A percentile compares a stretch with the other conserved stretches of the same genome.
phyloP scores from a whole-genome alignment of 345 rosid species.

The Melaleuca alternifolia region DNA sequence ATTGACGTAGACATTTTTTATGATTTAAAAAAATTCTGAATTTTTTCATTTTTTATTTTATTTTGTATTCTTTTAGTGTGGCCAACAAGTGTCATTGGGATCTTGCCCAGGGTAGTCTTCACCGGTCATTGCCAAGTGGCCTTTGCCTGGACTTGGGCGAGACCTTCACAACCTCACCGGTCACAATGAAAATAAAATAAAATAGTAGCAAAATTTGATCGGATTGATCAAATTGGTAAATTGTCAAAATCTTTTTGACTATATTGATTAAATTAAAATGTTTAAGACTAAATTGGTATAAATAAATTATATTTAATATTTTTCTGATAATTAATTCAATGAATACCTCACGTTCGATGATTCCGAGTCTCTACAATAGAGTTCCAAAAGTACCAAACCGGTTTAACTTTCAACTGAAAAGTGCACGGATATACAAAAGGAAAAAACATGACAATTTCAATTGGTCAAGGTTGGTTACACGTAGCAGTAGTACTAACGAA shows the following conservation, averaged over 20 bases:
- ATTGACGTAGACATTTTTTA: fast-evolving
- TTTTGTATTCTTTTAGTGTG: not conserved
- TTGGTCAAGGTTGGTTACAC: no score
- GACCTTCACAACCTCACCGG: fast-evolving
- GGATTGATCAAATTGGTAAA: no score
- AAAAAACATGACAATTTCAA: no score
- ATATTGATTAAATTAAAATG: no score
- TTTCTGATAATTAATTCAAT: no score
- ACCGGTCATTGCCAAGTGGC: no score
- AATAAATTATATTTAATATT: no score
- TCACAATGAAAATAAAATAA: not conserved
- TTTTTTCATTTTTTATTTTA: not conserved
- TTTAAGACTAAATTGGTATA: no score
- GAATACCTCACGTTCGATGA: not conserved
- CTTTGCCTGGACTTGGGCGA: no score
- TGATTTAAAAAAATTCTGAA: not conserved
- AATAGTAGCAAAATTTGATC: not conserved
- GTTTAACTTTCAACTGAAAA: not conserved
- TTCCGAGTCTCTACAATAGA: not conserved
- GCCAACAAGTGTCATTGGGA: fast-evolving
- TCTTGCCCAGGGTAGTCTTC: not conserved
- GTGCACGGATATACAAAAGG: not conserved
- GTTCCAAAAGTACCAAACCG: not conserved
- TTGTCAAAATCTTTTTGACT: no score
- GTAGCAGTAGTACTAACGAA: no score